Base-by-base conservation (phyloP, 2,329 filamentous ascomycete species). In the Claviceps cyperi region DNA sequence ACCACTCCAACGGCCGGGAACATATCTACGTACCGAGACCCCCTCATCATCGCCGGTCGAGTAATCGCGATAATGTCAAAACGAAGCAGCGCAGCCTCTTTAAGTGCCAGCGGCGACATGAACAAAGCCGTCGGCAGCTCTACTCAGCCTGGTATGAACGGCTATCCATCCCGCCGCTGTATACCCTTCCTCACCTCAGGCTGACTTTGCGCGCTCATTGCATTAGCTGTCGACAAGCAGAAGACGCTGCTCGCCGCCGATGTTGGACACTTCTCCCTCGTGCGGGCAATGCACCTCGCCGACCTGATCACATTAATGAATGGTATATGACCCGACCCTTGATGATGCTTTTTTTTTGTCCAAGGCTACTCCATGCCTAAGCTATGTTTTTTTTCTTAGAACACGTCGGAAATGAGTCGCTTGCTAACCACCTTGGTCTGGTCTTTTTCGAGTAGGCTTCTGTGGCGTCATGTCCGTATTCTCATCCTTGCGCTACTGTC, bases 381-480 rank as follows among this genome's bases (percentile, higher is more conserved):
- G 15, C 40, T 28, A 15, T 22, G 5, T 14, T 19, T n/a, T 15
- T 40, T 14, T 40, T 41, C 17, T 2, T 11, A 7, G 15, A 24
- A 39, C 8, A 40, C 4, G 3, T 37, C 17, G 15, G 37, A 4
- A 7, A 19, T 3, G 11, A 19, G 22, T n/a, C 15, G 15, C 4
- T 48, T 9, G 32, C 40, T 51, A 19, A 51, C 22, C 15, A 6
- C n/a, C 14, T 37, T 37, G 9, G 17, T 7, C 14, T 32, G 15
- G 5, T 35, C n/a, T n/a, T 37, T 32, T 32, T 19, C 7, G 17
- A n/a, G 22, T 22, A 61, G 85, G 86, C 56, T 85, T 89, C 67
- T 92, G 87, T 69, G 87, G 87, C 56, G 81, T 95, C 66, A 91
- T 96, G 84, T 96, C 91, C 64, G 80, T 98, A 63, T 90, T 97